Conservation (phyloP, 2,329 filamentous ascomycete genomes). For the Xylaria sp. region DNA sequence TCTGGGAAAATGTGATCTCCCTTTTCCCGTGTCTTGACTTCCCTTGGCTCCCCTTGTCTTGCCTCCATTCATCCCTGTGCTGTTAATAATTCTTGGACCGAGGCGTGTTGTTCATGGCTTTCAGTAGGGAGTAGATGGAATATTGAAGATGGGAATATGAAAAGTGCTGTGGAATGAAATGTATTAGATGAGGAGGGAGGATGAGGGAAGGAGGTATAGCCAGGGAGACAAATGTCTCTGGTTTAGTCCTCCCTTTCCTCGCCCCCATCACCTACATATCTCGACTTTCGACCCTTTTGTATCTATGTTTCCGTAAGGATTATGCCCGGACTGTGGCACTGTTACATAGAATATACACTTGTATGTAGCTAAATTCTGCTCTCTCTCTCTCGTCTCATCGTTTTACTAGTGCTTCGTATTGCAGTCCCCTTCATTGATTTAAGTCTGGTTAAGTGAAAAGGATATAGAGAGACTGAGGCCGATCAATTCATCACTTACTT, state of each 20-base stretch:
- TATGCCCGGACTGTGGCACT: slow-evolving; percentile 7
- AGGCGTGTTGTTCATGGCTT: background rate
- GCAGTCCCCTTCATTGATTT: background rate
- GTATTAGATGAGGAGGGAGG: background rate
- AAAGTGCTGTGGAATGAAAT: slow-evolving; percentile 3
- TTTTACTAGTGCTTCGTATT: background rate
- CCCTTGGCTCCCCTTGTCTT: too few species aligned
- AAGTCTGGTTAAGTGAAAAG: background rate
- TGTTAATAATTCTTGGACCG: background rate
- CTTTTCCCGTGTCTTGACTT: too few species aligned
- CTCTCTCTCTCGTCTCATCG: background rate
- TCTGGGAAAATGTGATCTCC: slow-evolving; percentile 26
- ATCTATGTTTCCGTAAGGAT: slow-evolving; percentile 1
- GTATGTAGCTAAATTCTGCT: slow-evolving; percentile 15
- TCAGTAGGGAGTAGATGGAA: background rate
- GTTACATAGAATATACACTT: slow-evolving; percentile 13
- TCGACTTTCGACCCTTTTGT: slow-evolving; percentile 10
- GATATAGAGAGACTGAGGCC: background rate
- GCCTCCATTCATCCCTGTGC: background rate
- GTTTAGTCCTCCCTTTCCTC: background rate
- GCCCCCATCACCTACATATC: background rate
- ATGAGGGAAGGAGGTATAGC: background rate
- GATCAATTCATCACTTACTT: background rate
- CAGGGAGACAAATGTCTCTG: background rate
- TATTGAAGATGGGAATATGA: background rate